A percentile compares a stretch with the other conserved stretches of the same genome.
Conservation (phyloP, 169 alveolate genomes). For the Perkinsus olseni region DNA sequence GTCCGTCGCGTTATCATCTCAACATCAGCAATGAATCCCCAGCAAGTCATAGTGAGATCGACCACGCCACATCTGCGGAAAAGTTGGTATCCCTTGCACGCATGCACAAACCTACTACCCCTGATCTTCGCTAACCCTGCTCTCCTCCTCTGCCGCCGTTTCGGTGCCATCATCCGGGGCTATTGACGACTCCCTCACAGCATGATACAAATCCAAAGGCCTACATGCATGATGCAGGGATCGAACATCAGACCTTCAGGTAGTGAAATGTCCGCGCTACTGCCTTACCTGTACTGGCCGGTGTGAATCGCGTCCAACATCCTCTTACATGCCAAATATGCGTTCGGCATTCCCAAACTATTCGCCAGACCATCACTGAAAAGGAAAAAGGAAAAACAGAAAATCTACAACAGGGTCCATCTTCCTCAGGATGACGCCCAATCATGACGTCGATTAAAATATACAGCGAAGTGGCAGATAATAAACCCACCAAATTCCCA, state of each 20-base stretch:
- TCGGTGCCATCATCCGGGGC: not conserved
- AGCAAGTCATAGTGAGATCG: not conserved
- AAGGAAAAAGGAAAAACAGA: not conserved
- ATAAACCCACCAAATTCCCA: too few species aligned
- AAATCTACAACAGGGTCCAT: not conserved
- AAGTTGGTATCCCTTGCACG: not conserved
- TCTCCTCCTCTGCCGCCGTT: not conserved
- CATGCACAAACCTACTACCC: not conserved
- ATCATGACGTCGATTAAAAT: too few species aligned
- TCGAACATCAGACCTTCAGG: not conserved
- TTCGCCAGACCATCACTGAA: not conserved
- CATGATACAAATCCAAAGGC: not conserved
- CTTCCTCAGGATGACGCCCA: too few species aligned
- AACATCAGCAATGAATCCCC: not conserved
- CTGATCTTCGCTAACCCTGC: not conserved
- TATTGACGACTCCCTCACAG: not conserved
- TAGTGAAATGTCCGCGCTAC: too few species aligned
- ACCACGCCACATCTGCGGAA: not conserved
- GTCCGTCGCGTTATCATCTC: not conserved
- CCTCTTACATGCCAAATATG: not conserved
- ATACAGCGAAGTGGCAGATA: too few species aligned
- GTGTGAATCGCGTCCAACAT: not conserved
- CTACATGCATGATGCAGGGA: not conserved
- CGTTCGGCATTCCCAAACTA: not conserved
- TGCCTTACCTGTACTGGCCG: not conserved